Percentiles rank a stretch among this genome's conserved stretches.
These are phyloP conservation scores for Colletotrichum kahawae DNA, from an alignment of 2,329 filamentous ascomycete species.

Conservation along the genomic window DNA sequence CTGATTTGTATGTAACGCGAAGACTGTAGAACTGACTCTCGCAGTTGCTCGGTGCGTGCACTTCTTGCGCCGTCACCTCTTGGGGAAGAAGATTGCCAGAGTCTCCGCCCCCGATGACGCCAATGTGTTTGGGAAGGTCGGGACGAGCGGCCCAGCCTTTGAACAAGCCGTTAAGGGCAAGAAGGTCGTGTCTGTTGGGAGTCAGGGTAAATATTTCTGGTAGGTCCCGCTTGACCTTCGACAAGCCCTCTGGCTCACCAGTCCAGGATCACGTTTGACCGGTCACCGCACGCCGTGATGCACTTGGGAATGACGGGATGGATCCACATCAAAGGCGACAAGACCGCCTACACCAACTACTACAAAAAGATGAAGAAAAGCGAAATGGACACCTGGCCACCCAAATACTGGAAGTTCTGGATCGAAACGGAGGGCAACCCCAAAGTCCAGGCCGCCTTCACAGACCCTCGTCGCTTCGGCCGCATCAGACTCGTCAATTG, in stretches of 20 bases:
- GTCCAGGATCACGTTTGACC: conserved; percentile 61
- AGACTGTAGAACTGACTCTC: background rate
- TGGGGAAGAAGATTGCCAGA: conserved; percentile 77
- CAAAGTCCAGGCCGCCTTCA: conserved; percentile 73
- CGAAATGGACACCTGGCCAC: conserved; percentile 76
- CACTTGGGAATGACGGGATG: conserved; percentile 86
- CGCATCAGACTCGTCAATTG: conserved; percentile 85
- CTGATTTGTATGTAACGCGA: background rate
- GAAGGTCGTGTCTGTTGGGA: conserved; percentile 72
- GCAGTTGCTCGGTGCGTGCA: conserved; percentile 86
- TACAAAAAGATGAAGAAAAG: conserved; percentile 73
- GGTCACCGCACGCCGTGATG: conserved; percentile 85
- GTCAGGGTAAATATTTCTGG: conserved; percentile 98
- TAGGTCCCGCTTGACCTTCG: conserved; percentile 28
- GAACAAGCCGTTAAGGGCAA: conserved; percentile 76
- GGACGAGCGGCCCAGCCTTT: conserved; percentile 78
- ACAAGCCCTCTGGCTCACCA: background rate
- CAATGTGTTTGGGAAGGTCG: conserved; percentile 90
- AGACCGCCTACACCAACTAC: conserved; percentile 80
- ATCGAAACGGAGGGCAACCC: conserved; percentile 66
- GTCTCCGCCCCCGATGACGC: conserved; percentile 78
- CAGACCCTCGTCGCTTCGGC: conserved; percentile 80
- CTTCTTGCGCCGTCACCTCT: conserved; percentile 81
- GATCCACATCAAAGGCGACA: conserved; percentile 83
- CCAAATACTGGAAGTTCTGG: conserved; percentile 87